phyloP scores from a whole-genome alignment of 2,329 filamentous ascomycete genomes.

The Trichocomaceae sp. region DNA sequence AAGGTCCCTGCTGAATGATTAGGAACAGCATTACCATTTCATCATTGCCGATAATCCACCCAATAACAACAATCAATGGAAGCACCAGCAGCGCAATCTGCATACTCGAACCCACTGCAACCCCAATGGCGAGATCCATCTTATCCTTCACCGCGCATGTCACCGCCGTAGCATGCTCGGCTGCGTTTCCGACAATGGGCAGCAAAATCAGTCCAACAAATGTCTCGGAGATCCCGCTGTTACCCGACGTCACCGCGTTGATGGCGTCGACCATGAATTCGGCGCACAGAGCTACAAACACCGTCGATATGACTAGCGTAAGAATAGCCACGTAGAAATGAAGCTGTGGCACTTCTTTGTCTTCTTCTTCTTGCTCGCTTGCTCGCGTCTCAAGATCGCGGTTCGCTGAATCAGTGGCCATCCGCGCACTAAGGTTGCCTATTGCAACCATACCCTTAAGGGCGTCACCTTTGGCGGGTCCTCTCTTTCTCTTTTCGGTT shows the following conservation, averaged over 20 bases:
- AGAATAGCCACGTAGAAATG: constrained; percentile 64
- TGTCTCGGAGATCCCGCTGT: constrained; percentile 47
- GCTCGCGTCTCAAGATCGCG: constrained; percentile 33
- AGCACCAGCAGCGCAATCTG: constrained; percentile 59
- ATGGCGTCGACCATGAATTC: constrained; percentile 60
- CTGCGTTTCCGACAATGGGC: constrained; percentile 60
- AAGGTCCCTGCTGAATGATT: not conserved
- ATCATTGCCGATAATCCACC: constrained; percentile 53
- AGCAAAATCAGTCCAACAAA: constrained; percentile 60
- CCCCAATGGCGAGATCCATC: constrained; percentile 62
- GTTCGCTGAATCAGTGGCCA: constrained; percentile 46
- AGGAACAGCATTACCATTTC: constrained; percentile 45
- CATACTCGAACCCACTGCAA: constrained; percentile 59
- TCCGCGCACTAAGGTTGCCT: constrained; percentile 46
- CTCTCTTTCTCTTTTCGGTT: constrained; percentile 52
- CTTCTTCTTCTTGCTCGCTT: constrained; percentile 57
- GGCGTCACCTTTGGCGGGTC: constrained; percentile 43
- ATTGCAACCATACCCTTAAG: constrained; percentile 47
- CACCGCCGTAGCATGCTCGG: constrained; percentile 59
- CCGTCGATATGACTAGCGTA: constrained; percentile 66
- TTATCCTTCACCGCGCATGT: constrained; percentile 59
- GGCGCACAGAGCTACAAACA: constrained; percentile 70
- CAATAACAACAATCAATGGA: constrained; percentile 54
- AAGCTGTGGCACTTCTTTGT: constrained; percentile 63
- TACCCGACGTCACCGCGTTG: constrained; percentile 43